phyloP scores from a whole-genome alignment of 805 yeast species.

The Starmerella sirachaensis region DNA sequence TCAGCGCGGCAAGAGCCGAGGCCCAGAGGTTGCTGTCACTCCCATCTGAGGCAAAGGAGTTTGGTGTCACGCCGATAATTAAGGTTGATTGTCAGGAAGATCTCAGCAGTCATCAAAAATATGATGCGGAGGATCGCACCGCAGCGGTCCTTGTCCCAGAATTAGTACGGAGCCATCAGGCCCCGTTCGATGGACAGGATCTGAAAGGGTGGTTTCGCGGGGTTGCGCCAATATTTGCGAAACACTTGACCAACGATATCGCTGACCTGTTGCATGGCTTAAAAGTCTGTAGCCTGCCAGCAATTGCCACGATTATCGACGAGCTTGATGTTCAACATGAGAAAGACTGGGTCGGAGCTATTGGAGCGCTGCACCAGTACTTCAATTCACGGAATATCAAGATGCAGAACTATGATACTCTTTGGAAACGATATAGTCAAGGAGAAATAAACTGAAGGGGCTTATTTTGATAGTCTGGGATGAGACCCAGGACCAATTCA shows the following conservation, averaged over 20 bases:
- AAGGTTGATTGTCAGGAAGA: too few relatives aligned
- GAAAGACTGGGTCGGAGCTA: background rate
- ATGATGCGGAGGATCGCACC: background rate
- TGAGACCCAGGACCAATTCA: too few relatives aligned
- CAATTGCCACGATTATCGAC: constrained; percentile 1
- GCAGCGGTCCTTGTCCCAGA: background rate
- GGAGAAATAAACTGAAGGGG: too few relatives aligned
- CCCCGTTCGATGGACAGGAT: constrained; percentile 5
- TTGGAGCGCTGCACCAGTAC: background rate
- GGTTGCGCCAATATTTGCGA: background rate
- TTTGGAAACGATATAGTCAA: too few relatives aligned
- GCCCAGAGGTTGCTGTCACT: constrained; percentile 5
- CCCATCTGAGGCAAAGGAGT: background rate
- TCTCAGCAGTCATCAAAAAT: too few relatives aligned
- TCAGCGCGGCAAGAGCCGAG: constrained; percentile 5
- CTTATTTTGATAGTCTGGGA: too few relatives aligned
- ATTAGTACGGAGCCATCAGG: background rate
- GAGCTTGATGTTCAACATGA: background rate
- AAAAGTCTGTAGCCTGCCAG: constrained; percentile 7
- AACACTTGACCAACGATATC: background rate
- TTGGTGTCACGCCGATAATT: too few relatives aligned
- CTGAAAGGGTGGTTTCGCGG: constrained; percentile 4
- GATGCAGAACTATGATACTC: background rate
- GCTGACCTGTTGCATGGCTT: background rate
- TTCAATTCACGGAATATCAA: background rate